Evolutionary conservation across 2,329 filamentous ascomycete genomes (phyloP), one percentile per base, ranked within the genome.

Genomic region (Chaetomium olivaceum): DNA sequence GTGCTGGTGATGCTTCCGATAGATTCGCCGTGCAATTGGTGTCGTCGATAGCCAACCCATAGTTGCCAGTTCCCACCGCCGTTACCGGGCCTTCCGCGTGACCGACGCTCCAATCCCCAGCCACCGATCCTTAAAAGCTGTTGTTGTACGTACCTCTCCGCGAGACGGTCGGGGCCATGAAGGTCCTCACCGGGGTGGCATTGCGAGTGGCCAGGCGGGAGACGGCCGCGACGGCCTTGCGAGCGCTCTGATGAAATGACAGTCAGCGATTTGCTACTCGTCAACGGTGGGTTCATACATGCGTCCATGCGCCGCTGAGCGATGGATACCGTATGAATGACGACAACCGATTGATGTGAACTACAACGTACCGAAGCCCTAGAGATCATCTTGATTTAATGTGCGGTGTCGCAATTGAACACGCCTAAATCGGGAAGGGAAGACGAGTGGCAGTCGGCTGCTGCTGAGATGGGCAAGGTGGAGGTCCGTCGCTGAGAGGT

Each of bases 111-210:
- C 46, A 58, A 6, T 14, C 48, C 6, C 14, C 31, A 48, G 16
- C 16, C 23, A 27, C 16, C 16, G 5, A 19, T 31, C 48, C 27
- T 19, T n/a, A 7, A 52, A 33, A 12, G n/a, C 7, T 36, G 65
- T 21, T 59, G 57, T 36, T 62, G 29, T 23, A 79, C 85, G 79
- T 83, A 88, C 85, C 85, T 84, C 84, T 82, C 77, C 85, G 82
- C 70, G 85, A 84, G 72, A 86, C 81, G 61, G 85, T 87, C 69
- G 85, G 85, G 74, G 82, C 84, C 74, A 87, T 85, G 77, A 87
- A 87, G 74, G 80, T 80, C 76, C 85, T 82, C 75, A 79, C 77
- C 76, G 83, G 82, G 76, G 66, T 77, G 72, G 80, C 74, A 73
- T 78, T 80, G 62, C 79, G 78, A 76, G 78, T 77, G 76, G 82